A percentile compares a stretch with the other conserved stretches of the same genome.
phyloP scores from a whole-genome alignment of 495 filamentous ascomycete genomes.

The Tuber indicum region DNA sequence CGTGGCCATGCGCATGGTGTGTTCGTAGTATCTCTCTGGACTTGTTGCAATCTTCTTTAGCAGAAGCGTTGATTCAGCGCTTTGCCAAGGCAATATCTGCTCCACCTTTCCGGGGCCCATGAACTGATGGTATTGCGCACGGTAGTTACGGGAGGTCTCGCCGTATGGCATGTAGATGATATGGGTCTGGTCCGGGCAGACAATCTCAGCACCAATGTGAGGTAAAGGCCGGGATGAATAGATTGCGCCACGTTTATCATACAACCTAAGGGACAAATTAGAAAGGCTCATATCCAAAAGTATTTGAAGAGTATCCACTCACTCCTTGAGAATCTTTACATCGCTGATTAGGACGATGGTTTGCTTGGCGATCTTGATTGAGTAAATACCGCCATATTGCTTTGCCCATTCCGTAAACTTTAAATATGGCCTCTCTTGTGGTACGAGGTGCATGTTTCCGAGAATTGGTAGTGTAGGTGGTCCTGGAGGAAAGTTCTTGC shows the following conservation, averaged over 20 bases:
- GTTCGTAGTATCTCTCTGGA: conserved; percentile 28
- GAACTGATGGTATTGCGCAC: conserved; percentile 18
- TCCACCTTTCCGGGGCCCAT: conserved; percentile 13
- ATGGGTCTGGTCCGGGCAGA: conserved; percentile 23
- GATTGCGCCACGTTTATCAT: conserved; percentile 33
- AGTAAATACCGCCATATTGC: conserved; percentile 44
- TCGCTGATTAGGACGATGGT: conserved; percentile 13
- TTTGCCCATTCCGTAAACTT: conserved; percentile 49
- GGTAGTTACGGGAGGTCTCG: conserved; percentile 9
- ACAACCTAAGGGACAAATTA: conserved; percentile 8
- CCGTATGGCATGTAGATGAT: conserved; percentile 31
- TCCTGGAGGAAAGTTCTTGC: conserved; percentile 25
- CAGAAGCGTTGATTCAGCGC: conserved; percentile 22
- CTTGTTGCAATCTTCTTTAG: conserved; percentile 16
- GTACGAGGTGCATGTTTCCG: conserved; percentile 47
- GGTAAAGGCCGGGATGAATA: conserved; percentile 30
- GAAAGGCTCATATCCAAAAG: not conserved
- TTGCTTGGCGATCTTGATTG: conserved; percentile 9
- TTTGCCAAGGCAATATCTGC: conserved; percentile 20
- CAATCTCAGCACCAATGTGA: conserved; percentile 21
- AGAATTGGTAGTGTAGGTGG: conserved; percentile 43
- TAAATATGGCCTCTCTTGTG: conserved; percentile 40
- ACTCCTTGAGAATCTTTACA: conserved; percentile 13
- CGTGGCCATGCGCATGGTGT: conserved; percentile 29
- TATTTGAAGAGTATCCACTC: not conserved